Evolutionary conservation across 148 eudicot genomes (phyloP).

Genomic region (Rhododendron simsii): DNA sequence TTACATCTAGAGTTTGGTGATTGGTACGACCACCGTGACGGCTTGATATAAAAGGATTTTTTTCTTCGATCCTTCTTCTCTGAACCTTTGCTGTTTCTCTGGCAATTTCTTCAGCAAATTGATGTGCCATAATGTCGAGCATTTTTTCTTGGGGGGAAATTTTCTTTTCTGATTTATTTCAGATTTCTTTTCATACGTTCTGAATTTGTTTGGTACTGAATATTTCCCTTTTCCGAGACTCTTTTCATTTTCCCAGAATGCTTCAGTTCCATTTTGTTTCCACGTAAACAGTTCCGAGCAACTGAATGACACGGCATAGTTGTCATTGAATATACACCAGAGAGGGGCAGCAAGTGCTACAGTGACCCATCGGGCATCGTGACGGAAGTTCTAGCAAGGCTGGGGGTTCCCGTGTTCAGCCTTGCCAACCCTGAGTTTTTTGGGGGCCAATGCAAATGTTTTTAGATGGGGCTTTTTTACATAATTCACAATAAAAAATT

Average conservation of each 20-base stretch:
- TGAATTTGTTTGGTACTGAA: neutral
- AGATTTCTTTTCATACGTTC: neutral
- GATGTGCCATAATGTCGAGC: neutral
- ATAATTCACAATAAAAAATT: too few species aligned
- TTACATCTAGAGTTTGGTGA: neutral
- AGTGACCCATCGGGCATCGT: too few species aligned
- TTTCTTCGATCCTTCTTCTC: too few species aligned
- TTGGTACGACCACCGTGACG: neutral
- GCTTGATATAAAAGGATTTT: neutral
- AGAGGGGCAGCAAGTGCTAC: too few species aligned
- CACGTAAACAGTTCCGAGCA: too few species aligned
- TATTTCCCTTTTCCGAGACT: neutral
- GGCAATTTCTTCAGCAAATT: neutral
- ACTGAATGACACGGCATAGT: too few species aligned
- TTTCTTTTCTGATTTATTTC: neutral
- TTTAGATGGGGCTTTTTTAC: too few species aligned
- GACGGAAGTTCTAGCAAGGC: too few species aligned
- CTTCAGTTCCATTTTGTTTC: neutral
- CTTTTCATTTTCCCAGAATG: neutral
- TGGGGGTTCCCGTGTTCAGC: too few species aligned
- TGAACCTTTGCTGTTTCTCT: neutral
- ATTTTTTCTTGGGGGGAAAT: neutral
- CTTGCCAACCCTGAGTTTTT: too few species aligned
- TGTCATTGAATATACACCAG: too few species aligned
- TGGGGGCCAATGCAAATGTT: too few species aligned